These are phyloP conservation scores for Sparassis latifolia DNA, from an alignment of 1,284 basidiomycete genomes.

Conservation along the genomic window DNA sequence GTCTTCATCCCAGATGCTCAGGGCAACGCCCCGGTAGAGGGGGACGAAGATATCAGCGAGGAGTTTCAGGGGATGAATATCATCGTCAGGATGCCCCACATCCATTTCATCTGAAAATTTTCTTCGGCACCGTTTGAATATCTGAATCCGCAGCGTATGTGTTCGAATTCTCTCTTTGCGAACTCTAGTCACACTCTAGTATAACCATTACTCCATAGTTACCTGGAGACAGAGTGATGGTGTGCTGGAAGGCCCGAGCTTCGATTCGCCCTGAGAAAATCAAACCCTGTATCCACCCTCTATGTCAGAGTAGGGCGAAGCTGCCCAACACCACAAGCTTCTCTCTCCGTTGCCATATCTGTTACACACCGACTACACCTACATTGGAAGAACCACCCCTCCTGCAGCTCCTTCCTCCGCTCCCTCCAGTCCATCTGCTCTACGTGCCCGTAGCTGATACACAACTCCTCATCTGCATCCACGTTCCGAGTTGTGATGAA, in stretches of 20 bases:
- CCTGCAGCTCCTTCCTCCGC: conserved; percentile 20
- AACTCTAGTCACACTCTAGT: no score
- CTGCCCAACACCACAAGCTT: background rate
- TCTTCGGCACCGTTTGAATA: background rate
- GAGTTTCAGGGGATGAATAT: conserved; percentile 20
- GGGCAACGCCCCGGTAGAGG: conserved; percentile 11
- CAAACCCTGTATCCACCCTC: no score
- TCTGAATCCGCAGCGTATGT: no score
- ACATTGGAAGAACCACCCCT: conserved; percentile 28
- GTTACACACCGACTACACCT: conserved; percentile 21
- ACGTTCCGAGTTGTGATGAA: conserved; percentile 39
- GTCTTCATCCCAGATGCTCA: conserved; percentile 18
- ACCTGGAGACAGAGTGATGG: no score
- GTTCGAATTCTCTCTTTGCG: no score
- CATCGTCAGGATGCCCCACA: conserved; percentile 14
- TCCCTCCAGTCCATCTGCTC: conserved; percentile 18
- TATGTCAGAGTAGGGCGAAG: no score
- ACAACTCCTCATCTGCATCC: conserved; percentile 21
- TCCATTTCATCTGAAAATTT: conserved; percentile 15
- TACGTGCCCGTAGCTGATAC: conserved; percentile 28
- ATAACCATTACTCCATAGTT: no score
- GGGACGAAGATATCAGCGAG: conserved; percentile 16
- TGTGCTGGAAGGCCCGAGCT: no score
- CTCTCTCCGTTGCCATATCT: conserved; percentile 10
- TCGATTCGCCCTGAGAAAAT: no score